Conservation (phyloP, 768 basidiomycete species). For the Agrocybe pediades region DNA sequence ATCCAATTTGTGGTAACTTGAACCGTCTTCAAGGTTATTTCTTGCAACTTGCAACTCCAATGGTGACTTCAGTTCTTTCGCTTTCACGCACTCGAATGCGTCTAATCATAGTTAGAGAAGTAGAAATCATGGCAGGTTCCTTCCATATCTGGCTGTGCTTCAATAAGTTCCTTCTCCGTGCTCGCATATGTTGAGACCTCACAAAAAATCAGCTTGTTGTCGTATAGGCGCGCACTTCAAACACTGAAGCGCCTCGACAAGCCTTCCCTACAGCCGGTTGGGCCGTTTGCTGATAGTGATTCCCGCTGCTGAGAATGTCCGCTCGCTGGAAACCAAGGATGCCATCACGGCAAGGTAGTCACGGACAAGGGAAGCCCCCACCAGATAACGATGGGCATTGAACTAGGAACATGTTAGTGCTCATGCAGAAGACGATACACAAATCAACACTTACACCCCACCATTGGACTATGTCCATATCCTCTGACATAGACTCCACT, state of each 20-base stretch:
- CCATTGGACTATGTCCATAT: conserved; percentile 27
- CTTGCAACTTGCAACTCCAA: too few species aligned
- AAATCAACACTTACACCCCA: conserved; percentile 32
- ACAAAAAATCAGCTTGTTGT: conserved; percentile 25
- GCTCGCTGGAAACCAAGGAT: conserved; percentile 39
- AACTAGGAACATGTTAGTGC: conserved; percentile 12
- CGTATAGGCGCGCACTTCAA: conserved; percentile 26
- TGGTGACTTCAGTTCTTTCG: too few species aligned
- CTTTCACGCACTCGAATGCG: too few species aligned
- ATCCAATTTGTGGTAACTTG: too few species aligned
- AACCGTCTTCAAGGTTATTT: too few species aligned
- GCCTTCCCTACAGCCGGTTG: conserved; percentile 35
- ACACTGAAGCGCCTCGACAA: conserved; percentile 36
- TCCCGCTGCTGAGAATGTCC: conserved; percentile 39
- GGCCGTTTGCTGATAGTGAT: conserved; percentile 39
- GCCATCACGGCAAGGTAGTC: conserved; percentile 41
- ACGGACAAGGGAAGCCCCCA: conserved; percentile 36
- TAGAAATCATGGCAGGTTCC: too few species aligned
- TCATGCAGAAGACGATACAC: not conserved
- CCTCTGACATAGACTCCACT: conserved; percentile 4
- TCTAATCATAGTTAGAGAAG: too few species aligned
- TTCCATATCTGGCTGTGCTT: too few species aligned
- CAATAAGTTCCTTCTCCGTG: conserved; percentile 6
- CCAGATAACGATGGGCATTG: conserved; percentile 27
- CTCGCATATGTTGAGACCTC: conserved; percentile 8